phyloP scores from a whole-genome alignment of 1,284 basidiomycete genomes.

The Sphagnurus paluster region DNA sequence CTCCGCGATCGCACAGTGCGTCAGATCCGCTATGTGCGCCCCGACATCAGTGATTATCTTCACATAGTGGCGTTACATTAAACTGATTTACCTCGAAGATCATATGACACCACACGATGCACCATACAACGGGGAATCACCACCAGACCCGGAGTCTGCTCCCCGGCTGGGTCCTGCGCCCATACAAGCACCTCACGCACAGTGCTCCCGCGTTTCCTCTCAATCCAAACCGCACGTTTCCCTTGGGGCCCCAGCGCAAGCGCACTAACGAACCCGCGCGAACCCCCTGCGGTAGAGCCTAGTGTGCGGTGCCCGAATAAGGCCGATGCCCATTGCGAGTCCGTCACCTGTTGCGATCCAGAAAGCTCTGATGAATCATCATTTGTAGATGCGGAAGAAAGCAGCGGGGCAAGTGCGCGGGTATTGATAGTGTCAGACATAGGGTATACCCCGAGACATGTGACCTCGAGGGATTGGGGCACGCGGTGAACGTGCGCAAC shows the following conservation, averaged over 20 bases:
- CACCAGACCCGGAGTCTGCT: slow-evolving; percentile 12
- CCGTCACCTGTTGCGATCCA: too few species aligned
- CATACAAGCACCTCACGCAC: slow-evolving; percentile 40
- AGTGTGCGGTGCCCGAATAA: too few species aligned
- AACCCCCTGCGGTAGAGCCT: too few species aligned
- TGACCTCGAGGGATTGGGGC: slow-evolving; percentile 8
- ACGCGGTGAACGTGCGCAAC: slow-evolving; percentile 29
- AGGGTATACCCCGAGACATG: slow-evolving; percentile 18
- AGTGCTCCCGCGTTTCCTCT: slow-evolving; percentile 40
- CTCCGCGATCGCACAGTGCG: slow-evolving; percentile 48
- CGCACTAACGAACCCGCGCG: slow-evolving; percentile 45
- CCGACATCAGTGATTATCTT: slow-evolving; percentile 4
- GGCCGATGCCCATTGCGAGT: too few species aligned
- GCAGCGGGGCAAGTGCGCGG: slow-evolving; percentile 1
- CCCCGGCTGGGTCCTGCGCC: slow-evolving; percentile 14
- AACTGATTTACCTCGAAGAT: slow-evolving; percentile 44
- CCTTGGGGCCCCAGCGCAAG: slow-evolving; percentile 45
- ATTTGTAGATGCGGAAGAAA: slow-evolving; percentile 7
- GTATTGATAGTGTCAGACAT: slow-evolving; percentile 15
- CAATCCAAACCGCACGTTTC: slow-evolving; percentile 51
- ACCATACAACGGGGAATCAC: slow-evolving; percentile 37
- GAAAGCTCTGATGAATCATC: too few species aligned
- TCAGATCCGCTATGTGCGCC: slow-evolving; percentile 50
- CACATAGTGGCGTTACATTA: not conserved
- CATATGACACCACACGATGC: slow-evolving; percentile 43